Evolutionary conservation across 139 green algal genomes (phyloP).

Genomic region (Picochlorum sp.): DNA sequence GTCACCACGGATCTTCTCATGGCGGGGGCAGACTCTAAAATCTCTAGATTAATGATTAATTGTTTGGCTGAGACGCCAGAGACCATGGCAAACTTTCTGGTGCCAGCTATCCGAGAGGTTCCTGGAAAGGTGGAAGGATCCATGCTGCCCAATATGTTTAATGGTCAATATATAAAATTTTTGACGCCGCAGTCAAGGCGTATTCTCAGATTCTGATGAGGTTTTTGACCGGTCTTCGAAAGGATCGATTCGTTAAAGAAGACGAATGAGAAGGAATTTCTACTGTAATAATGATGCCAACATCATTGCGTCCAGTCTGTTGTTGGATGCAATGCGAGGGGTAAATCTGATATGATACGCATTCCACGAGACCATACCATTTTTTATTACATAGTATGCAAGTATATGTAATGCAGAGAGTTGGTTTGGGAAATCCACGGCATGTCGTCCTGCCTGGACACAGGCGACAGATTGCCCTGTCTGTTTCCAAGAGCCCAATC

Average conservation of each 20-base stretch:
- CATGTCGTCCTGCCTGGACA: no score
- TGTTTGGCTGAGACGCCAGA: conserved; percentile 70
- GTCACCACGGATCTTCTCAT: conserved; percentile 92
- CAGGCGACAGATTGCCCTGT: no score
- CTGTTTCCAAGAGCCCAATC: no score
- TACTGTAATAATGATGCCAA: no score
- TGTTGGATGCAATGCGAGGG: no score
- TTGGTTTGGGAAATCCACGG: conserved; percentile 3
- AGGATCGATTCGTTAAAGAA: conserved; percentile 68
- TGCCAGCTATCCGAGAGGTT: conserved; percentile 70
- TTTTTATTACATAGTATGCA: neutral
- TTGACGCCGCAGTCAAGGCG: conserved; percentile 59
- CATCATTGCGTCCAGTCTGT: no score
- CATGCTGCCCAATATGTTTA: conserved; percentile 60
- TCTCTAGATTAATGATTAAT: conserved; percentile 94
- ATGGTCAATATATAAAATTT: conserved; percentile 7
- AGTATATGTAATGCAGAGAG: neutral
- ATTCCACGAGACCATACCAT: neutral
- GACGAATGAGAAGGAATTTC: conserved; percentile 12
- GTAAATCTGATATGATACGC: no score
- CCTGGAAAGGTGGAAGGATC: conserved; percentile 17
- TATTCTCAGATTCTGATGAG: conserved; percentile 69
- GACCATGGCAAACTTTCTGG: conserved; percentile 62
- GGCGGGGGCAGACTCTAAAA: conserved; percentile 57
- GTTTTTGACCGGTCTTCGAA: conserved; percentile 47